Evolutionary conservation across 345 rosid genomes (phyloP).

Genomic region (Eucalyptus victrix): DNA sequence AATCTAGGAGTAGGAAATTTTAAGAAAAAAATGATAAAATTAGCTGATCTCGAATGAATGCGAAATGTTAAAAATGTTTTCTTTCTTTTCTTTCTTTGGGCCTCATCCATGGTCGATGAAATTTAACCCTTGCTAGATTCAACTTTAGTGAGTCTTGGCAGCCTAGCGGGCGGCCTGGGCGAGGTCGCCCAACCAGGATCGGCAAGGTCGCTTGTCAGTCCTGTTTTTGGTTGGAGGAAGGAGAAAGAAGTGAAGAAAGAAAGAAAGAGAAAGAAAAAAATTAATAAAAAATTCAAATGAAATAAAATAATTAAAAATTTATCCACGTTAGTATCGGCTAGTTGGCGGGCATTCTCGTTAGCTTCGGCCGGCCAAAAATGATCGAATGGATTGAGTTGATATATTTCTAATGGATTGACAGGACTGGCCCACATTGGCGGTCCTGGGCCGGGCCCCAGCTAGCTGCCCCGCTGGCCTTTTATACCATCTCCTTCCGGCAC

Average conservation of each 20-base stretch:
- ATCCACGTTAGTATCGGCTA: fast-evolving
- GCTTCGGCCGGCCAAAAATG: fast-evolving
- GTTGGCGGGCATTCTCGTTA: too few relatives aligned
- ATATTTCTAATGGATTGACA: not conserved
- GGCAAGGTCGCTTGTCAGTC: too few relatives aligned
- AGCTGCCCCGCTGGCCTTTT: not conserved
- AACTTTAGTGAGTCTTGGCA: too few relatives aligned
- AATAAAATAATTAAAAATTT: too few relatives aligned
- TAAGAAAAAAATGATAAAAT: not conserved
- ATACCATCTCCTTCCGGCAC: conserved; percentile 6
- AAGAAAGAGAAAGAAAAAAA: too few relatives aligned
- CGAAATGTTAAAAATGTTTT: not conserved
- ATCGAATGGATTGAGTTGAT: too few relatives aligned
- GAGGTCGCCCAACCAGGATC: fast-evolving
- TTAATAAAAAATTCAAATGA: too few relatives aligned
- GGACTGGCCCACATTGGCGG: not conserved
- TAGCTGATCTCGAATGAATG: not conserved
- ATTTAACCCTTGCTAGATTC: too few relatives aligned
- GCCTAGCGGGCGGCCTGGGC: fast-evolving
- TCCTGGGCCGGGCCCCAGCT: not conserved
- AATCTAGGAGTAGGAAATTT: not conserved
- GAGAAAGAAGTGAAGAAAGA: too few relatives aligned
- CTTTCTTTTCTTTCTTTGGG: not conserved
- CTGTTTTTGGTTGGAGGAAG: fast-evolving
- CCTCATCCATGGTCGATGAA: too few relatives aligned